phyloP scores from a whole-genome alignment of 495 filamentous ascomycete species.

The Xylaria scruposa region DNA sequence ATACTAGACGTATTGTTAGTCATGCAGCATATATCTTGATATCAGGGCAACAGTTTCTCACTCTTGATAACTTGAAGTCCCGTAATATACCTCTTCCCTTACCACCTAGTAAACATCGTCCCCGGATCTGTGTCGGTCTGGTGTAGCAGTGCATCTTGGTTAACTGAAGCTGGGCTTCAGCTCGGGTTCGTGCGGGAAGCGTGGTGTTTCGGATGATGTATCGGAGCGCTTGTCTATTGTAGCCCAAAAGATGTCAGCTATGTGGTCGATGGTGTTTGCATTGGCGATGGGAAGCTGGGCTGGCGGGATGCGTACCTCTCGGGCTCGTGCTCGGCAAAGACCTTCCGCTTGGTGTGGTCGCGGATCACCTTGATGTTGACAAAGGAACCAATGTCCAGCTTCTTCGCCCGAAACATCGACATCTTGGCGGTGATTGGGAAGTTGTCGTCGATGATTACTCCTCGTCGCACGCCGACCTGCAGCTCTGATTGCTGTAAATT shows the following conservation, averaged over 20 bases:
- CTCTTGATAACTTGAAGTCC: slow-evolving; percentile 89
- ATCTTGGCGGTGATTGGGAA: slow-evolving; percentile 55
- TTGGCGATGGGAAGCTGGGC: neutral
- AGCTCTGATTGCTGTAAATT: slow-evolving; percentile 26
- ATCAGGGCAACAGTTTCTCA: slow-evolving; percentile 53
- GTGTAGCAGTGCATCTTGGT: slow-evolving; percentile 96
- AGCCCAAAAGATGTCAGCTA: slow-evolving; percentile 22
- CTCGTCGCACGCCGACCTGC: slow-evolving; percentile 6
- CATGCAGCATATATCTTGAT: neutral
- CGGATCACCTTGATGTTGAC: slow-evolving; percentile 83
- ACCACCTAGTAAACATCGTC: slow-evolving; percentile 88
- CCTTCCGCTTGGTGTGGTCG: slow-evolving; percentile 94
- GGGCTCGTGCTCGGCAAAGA: slow-evolving; percentile 82
- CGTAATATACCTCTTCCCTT: slow-evolving; percentile 84
- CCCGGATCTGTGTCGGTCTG: slow-evolving; percentile 88
- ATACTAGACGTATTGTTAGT: slow-evolving; percentile 64
- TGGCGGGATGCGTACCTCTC: slow-evolving; percentile 67
- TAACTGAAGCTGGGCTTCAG: slow-evolving; percentile 89
- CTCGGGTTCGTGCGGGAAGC: slow-evolving; percentile 78
- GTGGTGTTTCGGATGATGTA: slow-evolving; percentile 93
- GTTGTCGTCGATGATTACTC: slow-evolving; percentile 19
- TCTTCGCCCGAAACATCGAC: slow-evolving; percentile 85
- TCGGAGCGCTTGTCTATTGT: slow-evolving; percentile 85
- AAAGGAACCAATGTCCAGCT: slow-evolving; percentile 84
- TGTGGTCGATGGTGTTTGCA: neutral